Base-by-base conservation (phyloP, 768 basidiomycete genomes). In the Macrolepiota dolichaula region DNA sequence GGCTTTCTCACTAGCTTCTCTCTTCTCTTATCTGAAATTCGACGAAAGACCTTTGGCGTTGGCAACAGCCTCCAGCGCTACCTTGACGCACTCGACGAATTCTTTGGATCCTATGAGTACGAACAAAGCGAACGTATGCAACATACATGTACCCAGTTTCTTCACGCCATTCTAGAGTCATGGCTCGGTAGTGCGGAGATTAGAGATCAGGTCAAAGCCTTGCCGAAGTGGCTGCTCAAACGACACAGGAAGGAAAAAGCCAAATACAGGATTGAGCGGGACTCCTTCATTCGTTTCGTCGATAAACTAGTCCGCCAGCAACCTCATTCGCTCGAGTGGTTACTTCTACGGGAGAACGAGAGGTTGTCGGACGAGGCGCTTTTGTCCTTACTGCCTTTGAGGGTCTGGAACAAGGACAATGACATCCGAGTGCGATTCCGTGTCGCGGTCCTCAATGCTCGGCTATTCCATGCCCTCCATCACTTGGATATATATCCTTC, bases 391-490 rank as follows among this genome's bases (percentile, higher is more conserved):
- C 77, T 92, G 36, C 82, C 84, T 11, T 69, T 70, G 27, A 65
- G 19, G 24, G 19, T 51, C 13, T 51, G 92, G 66, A 80, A 79
- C 22, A 68, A 73, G n/a, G 91, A 98, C 71, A 72, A 77, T 42
- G 96, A 98, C 69, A 85, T 91, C 19, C 85, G 94, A 35, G 89
- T 97, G 50, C 86, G 96, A 15, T 90, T 94, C 69, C 86, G 91
- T 32, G 83, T 82, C 1, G 89, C 89, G 0, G 74, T 79, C 13
- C 72, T 82, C n/a, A 85, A 79, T 55, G 81, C 86, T 32, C 77
- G 77, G 7, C 69, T 91, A 25, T 86, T 92, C 65, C 51, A 61
- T 36, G 76, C 81, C 2, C 70, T 82, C 1, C 76, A 85, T 17
- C 76, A 77, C 50, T 66, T 67, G n/a, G 59, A 72, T 9, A 50